Evolutionary conservation across 2,329 filamentous ascomycete species (phyloP), one percentile per base, ranked within the genome.

Genomic region (Neonectria ditissima): DNA sequence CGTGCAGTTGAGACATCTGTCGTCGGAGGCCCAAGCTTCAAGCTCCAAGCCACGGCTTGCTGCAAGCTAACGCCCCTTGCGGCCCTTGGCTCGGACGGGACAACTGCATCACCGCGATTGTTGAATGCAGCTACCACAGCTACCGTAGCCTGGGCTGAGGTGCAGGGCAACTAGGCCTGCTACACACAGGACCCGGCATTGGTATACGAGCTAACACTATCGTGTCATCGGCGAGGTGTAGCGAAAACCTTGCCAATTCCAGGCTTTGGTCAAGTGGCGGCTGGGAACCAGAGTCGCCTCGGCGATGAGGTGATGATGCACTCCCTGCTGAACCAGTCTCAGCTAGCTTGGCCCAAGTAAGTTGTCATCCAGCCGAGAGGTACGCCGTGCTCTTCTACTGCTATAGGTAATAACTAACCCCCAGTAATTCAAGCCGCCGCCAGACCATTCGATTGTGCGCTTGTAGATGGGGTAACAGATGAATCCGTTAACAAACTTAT

Each of bases 21-120:
- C 41, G 7, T 32, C 28, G 48, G 52, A 32, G 56, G 62, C 52
- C 62, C 62, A 60, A 64, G 56, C 62, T 64, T 57, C 62, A 30
- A 55, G 56, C 62, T 64, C 62, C 62, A 37, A 55, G 54, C 59
- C 45, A 52, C 53, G 30, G 22, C 44, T 47, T 44, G 45, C 22
- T 20, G 30, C 32, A 62, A 56, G 41, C 51, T 30, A 24, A 39
- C 48, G 18, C 44, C 53, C 59, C 32, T 47, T 53, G 48, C 39
- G 39, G 20, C 30, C 44, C 34, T 60, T 30, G 16, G 43, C 28
- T 47, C 34, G 34, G 37, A 20, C n/a, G 28, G 34, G 41, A 55
- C 28, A 28, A 22, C 16, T 34, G 18, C 6, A 8, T 37, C 34
- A 37, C 4, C 14, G 34, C n/a, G 14, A 37, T 16, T 37, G 14